A percentile compares a stretch with the other conserved stretches of the same genome.
These are phyloP conservation scores for Russula emetica DNA, from an alignment of 768 basidiomycete genomes.

Conservation along the genomic window DNA sequence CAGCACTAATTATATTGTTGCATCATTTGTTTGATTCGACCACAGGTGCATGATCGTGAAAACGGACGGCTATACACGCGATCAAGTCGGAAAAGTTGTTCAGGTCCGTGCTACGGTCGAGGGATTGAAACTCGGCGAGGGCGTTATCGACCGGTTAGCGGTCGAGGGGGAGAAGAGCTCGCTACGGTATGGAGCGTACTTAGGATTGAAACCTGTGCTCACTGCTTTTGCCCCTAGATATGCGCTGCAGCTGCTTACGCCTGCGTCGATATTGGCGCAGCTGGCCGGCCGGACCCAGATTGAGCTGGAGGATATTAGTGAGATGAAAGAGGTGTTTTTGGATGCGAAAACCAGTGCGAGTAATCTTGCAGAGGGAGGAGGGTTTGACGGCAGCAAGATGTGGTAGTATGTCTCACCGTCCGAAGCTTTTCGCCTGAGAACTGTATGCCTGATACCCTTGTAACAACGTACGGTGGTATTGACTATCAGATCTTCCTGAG, in stretches of 20 bases:
- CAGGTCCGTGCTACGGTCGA: slow-evolving; percentile 84
- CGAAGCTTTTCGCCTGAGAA: too few species aligned
- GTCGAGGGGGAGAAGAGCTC: slow-evolving; percentile 79
- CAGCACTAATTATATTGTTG: background rate
- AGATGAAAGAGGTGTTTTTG: slow-evolving; percentile 93
- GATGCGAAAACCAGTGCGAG: slow-evolving; percentile 68
- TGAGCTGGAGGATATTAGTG: slow-evolving; percentile 80
- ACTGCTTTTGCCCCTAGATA: slow-evolving; percentile 49
- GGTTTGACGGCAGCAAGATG: too few species aligned
- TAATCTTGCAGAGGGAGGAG: too few species aligned
- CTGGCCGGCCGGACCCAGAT: slow-evolving; percentile 78
- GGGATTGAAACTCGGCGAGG: slow-evolving; percentile 67
- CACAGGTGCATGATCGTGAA: slow-evolving; percentile 89
- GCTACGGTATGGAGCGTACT: slow-evolving; percentile 50
- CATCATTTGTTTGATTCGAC: too few species aligned
- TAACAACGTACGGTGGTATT: too few species aligned
- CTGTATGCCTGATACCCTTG: too few species aligned
- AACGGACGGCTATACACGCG: slow-evolving; percentile 76
- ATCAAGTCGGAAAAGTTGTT: slow-evolving; percentile 82
- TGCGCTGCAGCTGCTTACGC: slow-evolving; percentile 85
- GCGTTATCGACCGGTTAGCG: slow-evolving; percentile 77
- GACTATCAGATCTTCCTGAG: too few species aligned
- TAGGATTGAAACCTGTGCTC: background rate
- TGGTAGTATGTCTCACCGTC: too few species aligned
- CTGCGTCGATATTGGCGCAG: slow-evolving; percentile 80